A percentile compares a stretch with the other conserved stretches of the same genome.
These are phyloP conservation scores for Babesia caballi DNA, from an alignment of 169 alveolate species.

Conservation along the genomic window DNA sequence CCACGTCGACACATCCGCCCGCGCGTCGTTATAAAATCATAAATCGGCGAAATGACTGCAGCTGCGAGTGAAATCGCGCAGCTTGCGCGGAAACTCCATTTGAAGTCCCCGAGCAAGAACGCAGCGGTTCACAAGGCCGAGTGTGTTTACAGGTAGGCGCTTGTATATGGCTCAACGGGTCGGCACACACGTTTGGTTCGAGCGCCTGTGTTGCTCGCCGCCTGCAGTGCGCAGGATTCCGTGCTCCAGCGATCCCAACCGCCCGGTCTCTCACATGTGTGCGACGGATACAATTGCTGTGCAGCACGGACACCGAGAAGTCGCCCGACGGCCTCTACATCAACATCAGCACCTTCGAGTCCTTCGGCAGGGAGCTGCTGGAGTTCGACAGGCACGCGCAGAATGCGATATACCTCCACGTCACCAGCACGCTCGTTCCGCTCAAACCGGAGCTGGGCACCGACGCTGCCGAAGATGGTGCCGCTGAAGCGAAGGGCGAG, in stretches of 20 bases:
- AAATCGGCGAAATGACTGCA: neutral
- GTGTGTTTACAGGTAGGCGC: constrained; percentile 27
- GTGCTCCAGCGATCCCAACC: no score
- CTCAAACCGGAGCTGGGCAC: neutral
- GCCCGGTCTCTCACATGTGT: no score
- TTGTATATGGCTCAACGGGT: neutral
- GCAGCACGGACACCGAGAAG: constrained; percentile 67
- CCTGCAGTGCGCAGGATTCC: no score
- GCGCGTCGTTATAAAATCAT: neutral
- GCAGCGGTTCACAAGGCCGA: constrained; percentile 21
- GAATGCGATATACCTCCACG: constrained; percentile 44
- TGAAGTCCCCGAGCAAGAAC: constrained; percentile 4
- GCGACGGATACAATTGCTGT: neutral
- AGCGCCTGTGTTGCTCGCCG: no score
- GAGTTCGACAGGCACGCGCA: constrained; percentile 26
- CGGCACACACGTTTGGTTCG: neutral
- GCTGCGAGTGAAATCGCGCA: neutral
- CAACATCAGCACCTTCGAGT: constrained; percentile 68
- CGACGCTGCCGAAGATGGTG: neutral
- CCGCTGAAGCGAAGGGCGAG: neutral
- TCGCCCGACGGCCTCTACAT: constrained; percentile 76
- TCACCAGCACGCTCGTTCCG: constrained; percentile 11
- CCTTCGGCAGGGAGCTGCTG: constrained; percentile 58
- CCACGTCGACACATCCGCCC: neutral
- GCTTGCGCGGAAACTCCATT: neutral